Percentiles rank a stretch among this genome's conserved stretches.
phyloP scores from a whole-genome alignment of 2,329 filamentous ascomycete species.

The Aaosphaeria arxii region DNA sequence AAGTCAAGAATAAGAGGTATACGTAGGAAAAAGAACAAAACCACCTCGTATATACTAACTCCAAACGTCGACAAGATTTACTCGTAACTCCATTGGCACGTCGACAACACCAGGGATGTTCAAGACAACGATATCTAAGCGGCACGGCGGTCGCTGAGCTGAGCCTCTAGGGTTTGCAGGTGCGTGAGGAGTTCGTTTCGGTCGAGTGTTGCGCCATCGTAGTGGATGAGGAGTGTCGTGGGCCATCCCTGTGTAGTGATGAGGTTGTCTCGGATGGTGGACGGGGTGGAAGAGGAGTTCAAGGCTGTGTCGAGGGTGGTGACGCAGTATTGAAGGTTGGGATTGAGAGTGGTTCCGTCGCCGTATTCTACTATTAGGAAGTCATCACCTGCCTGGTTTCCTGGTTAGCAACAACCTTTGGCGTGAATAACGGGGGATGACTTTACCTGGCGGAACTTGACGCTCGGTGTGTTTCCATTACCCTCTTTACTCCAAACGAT shows the following conservation, averaged over 20 bases:
- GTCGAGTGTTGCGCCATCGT: conserved; percentile 37
- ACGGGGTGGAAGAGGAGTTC: conserved; percentile 27
- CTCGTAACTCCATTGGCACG: too few species aligned
- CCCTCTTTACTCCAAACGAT: conserved; percentile 26
- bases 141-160: conserved; percentile 50
- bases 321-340: conserved; percentile 56
- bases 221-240: conserved; percentile 43
- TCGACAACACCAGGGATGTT: too few species aligned
- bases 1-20: too few species aligned
- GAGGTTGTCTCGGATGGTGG: conserved; percentile 39
- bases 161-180: conserved; percentile 39
- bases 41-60: too few species aligned
- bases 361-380: conserved; percentile 59
- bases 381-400: conserved; percentile 35
- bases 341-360: conserved; percentile 45
- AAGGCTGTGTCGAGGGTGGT: conserved; percentile 53
- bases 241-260: conserved; percentile 53
- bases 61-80: too few species aligned
- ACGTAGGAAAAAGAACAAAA: too few species aligned
- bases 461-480: conserved; percentile 16
- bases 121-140: conserved; percentile 43
- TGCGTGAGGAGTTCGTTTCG: conserved; percentile 36
- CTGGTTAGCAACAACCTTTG: not conserved
- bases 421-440: not conserved
- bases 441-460: conserved; percentile 17